Percentiles rank a stretch among this genome's conserved stretches.
phyloP scores from a whole-genome alignment of 345 rosid genomes.

The Camelina neglecta region DNA sequence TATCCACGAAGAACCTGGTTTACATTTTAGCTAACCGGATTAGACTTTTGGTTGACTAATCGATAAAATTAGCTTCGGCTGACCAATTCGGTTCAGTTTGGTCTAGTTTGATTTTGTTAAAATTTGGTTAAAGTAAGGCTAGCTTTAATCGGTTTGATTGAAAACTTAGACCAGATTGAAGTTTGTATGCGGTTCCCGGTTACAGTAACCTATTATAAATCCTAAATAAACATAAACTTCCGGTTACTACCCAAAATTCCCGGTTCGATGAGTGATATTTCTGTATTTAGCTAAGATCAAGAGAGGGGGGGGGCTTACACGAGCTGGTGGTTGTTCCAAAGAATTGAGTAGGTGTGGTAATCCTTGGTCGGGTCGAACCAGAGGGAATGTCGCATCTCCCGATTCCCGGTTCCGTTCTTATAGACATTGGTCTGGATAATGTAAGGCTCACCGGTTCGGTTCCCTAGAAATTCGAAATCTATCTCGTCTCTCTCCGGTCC shows the following conservation, averaged over 20 bases:
- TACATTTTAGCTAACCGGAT: constrained; percentile 21
- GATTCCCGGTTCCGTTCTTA: constrained; percentile 84
- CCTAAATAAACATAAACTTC: background rate
- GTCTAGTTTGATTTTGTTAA: background rate
- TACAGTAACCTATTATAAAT: background rate
- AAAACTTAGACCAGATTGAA: background rate
- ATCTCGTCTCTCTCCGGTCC: constrained; percentile 95
- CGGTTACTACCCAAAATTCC: background rate
- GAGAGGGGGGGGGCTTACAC: constrained; percentile 51
- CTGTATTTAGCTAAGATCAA: background rate
- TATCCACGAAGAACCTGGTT: constrained; percentile 78
- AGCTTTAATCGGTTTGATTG: background rate
- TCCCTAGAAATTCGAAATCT: constrained; percentile 96
- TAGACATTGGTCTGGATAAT: constrained; percentile 87
- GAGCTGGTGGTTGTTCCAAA: constrained; percentile 81
- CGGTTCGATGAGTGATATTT: background rate
- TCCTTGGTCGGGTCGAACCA: constrained; percentile 98
- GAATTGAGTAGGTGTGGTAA: constrained; percentile 74
- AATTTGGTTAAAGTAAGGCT: background rate
- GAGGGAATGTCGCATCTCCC: constrained; percentile 93
- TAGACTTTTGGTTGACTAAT: background rate
- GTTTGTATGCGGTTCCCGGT: background rate
- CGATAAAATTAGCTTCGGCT: background rate
- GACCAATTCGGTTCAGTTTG: background rate
- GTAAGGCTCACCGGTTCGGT: constrained; percentile 86